A percentile compares a stretch with the other conserved stretches of the same genome.
These are phyloP conservation scores for Cairneyella variabilis DNA, from an alignment of 495 filamentous ascomycete species.

Conservation along the genomic window DNA sequence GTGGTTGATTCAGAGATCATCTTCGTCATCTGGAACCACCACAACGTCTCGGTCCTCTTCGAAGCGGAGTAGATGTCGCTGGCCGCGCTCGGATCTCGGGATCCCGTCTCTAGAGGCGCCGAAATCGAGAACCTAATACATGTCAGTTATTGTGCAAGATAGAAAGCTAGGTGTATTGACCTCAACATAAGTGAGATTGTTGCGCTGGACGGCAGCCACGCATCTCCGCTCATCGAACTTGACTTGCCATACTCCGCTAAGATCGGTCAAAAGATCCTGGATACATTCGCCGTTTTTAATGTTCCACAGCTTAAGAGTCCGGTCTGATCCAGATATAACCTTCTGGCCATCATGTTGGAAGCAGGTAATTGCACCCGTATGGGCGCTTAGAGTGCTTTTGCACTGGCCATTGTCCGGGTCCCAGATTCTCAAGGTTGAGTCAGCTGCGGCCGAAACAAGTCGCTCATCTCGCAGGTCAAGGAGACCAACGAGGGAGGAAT, in stretches of 20 bases:
- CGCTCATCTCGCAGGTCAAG: conserved; percentile 83
- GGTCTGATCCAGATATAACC: conserved; percentile 92
- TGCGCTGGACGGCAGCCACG: conserved; percentile 93
- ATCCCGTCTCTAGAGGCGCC: conserved; percentile 82
- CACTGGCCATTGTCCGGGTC: conserved; percentile 92
- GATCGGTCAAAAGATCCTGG: conserved; percentile 89
- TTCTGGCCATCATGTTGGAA: conserved; percentile 98
- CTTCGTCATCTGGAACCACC: conserved; percentile 39
- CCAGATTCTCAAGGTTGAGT: conserved; percentile 95
- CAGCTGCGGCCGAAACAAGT: conserved; percentile 91
- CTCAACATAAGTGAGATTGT: conserved; percentile 91
- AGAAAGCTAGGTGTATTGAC: conserved; percentile 47
- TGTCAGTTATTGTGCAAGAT: neutral
- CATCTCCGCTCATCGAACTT: conserved; percentile 95
- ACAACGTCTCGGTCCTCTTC: conserved; percentile 44
- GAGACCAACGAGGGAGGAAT: conserved; percentile 88
- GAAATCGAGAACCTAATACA: conserved; percentile 75
- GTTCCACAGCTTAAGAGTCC: conserved; percentile 99
- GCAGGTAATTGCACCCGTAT: conserved; percentile 97
- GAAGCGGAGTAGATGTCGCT: conserved; percentile 66
- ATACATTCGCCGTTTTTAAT: conserved; percentile 87
- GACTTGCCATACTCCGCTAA: conserved; percentile 97
- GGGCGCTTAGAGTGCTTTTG: conserved; percentile 81
- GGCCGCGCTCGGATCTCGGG: conserved; percentile 69
- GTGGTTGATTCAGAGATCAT: conserved; percentile 6